A percentile compares a stretch with the other conserved stretches of the same genome.
Evolutionary conservation across 2,329 filamentous ascomycete genomes (phyloP).

Genomic region (Botrytis medusae): DNA sequence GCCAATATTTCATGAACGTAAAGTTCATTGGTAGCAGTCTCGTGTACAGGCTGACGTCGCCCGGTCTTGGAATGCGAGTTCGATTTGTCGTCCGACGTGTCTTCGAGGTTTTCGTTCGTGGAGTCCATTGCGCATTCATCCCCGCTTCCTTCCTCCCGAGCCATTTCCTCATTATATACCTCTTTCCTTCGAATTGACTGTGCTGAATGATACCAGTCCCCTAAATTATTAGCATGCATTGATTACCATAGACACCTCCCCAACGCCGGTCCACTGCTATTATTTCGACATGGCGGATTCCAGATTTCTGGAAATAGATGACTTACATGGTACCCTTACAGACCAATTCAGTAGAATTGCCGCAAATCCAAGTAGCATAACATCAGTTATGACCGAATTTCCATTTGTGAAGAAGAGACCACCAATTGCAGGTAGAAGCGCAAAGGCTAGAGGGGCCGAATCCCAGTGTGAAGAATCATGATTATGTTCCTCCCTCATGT

Average conservation of each 20-base stretch:
- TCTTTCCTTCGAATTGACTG: conserved; percentile 60
- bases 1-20: conserved; percentile 74
- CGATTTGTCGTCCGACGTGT: conserved; percentile 23
- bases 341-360: conserved; percentile 92
- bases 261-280: background rate
- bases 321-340: conserved; percentile 73
- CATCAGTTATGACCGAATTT: conserved; percentile 77
- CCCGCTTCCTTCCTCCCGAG: conserved; percentile 47
- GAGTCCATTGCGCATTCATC: conserved; percentile 41
- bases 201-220: conserved; percentile 73
- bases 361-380: conserved; percentile 76
- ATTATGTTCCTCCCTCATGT: conserved; percentile 41
- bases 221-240: conserved; percentile 38
- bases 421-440: conserved; percentile 80
- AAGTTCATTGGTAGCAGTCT: conserved; percentile 59
- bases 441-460: conserved; percentile 77
- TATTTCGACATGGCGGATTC: background rate
- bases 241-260: background rate
- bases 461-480: conserved; percentile 69
- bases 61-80: conserved; percentile 29
- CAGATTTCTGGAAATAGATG: background rate
- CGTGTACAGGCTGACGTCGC: conserved; percentile 32
- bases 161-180: conserved; percentile 42
- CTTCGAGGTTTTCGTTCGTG: conserved; percentile 36
- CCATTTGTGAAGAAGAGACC: conserved; percentile 85